Percentiles rank a stretch among this genome's conserved stretches.
Evolutionary conservation across 345 rosid genomes (phyloP).

Genomic region (Microcos paniculata): DNA sequence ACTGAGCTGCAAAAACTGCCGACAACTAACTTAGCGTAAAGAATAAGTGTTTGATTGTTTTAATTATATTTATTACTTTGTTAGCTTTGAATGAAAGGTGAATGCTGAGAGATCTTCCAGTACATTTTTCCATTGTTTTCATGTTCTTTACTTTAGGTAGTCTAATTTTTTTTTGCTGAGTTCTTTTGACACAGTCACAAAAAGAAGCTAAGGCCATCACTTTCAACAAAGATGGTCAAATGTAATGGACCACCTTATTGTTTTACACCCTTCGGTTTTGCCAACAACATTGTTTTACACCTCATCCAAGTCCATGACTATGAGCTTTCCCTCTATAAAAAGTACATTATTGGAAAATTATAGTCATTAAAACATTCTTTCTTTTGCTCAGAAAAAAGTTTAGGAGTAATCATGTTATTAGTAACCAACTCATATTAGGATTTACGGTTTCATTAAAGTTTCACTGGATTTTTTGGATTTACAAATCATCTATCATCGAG

Average conservation of each 20-base stretch:
- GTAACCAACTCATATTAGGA: too few species aligned
- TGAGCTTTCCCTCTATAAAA: too few species aligned
- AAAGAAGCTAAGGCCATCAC: background rate
- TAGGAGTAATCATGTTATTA: too few species aligned
- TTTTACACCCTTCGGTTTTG: background rate
- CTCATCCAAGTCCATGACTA: too few species aligned
- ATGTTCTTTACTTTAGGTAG: background rate
- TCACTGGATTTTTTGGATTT: too few species aligned
- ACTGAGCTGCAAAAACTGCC: background rate
- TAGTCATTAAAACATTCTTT: too few species aligned
- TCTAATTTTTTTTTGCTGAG: too few species aligned
- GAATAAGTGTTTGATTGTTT: background rate
- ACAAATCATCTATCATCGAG: too few species aligned
- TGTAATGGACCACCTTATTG: background rate
- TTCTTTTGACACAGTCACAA: background rate
- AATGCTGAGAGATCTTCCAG: background rate
- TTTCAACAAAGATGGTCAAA: background rate
- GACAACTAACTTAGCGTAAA: constrained; percentile 1
- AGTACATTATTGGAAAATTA: too few species aligned
- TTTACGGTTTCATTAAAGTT: too few species aligned
- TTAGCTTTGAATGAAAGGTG: background rate
- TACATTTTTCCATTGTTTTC: background rate
- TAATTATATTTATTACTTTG: background rate
- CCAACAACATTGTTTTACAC: too few species aligned
- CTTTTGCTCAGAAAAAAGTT: too few species aligned